Conservation (phyloP, 2,329 filamentous ascomycete species). For the Cercospora sp. region DNA sequence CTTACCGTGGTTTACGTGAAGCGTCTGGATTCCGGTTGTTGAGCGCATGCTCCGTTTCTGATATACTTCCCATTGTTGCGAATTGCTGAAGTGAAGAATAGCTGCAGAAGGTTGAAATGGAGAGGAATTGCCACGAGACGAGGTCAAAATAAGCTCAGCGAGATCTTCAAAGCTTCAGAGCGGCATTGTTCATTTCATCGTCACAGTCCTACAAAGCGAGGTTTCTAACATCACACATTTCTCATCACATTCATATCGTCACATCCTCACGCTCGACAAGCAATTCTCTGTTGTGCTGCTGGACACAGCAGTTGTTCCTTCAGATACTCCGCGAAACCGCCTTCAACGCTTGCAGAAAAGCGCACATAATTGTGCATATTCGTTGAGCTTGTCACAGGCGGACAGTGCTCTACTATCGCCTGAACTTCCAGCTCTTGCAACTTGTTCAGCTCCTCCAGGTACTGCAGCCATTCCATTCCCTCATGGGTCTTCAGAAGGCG, state of each 20-base stretch:
- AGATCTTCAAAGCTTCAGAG: neutral
- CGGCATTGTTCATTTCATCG: neutral
- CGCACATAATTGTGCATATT: constrained; percentile 60
- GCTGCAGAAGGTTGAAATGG: neutral
- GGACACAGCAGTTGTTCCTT: constrained; percentile 27
- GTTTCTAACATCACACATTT: neutral
- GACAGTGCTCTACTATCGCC: constrained; percentile 57
- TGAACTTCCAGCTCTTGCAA: constrained; percentile 54
- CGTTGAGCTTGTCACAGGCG: constrained; percentile 52
- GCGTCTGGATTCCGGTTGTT: rapidly evolving
- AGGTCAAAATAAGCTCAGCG: neutral
- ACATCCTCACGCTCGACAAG: neutral
- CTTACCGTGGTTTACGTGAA: constrained; percentile 2
- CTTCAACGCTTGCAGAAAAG: constrained; percentile 61
- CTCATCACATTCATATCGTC: neutral
- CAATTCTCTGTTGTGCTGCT: neutral
- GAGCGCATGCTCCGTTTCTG: neutral
- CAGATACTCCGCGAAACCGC: constrained; percentile 57
- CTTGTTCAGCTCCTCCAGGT: constrained; percentile 54
- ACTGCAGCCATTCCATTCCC: constrained; percentile 59
- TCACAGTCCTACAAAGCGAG: neutral
- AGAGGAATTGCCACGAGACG: neutral
- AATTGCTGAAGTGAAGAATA: neutral
- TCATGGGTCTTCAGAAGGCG: constrained; percentile 48
- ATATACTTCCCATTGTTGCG: neutral